Evolutionary conservation across 345 rosid species (phyloP).

Genomic region (Gossypium mustelinum): DNA sequence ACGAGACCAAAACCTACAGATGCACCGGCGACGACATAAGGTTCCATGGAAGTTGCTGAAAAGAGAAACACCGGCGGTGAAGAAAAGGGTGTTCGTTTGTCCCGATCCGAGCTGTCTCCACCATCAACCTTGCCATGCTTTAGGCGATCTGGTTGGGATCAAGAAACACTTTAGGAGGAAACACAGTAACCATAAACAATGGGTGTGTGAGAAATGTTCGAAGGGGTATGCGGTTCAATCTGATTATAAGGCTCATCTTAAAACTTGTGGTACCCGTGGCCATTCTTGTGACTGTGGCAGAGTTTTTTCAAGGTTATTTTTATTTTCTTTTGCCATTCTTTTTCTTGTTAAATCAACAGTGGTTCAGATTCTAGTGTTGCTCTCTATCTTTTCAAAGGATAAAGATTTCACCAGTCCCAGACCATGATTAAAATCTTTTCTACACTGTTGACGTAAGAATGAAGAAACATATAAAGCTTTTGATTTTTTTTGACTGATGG

Average conservation of each 20-base stretch:
- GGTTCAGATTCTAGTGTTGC: background rate
- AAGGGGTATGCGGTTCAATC: constrained; percentile 98
- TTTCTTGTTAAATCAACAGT: background rate
- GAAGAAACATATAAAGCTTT: no score
- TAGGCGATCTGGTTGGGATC: constrained; percentile 93
- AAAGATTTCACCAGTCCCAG: background rate
- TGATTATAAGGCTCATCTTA: constrained; percentile 97
- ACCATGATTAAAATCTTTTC: background rate
- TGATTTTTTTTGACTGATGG: constrained; percentile 22
- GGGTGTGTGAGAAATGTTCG: constrained; percentile 89
- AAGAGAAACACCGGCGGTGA: constrained; percentile 67
- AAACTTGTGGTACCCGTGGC: constrained; percentile 92
- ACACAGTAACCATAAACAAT: constrained; percentile 82
- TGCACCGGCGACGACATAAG: constrained; percentile 93
- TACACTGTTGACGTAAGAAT: no score
- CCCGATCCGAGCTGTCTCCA: constrained; percentile 94
- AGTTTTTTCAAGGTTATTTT: constrained; percentile 78
- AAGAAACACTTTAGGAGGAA: constrained; percentile 91
- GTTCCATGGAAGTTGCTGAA: constrained; percentile 97
- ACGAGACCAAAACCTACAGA: constrained; percentile 95
- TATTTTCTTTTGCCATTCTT: background rate
- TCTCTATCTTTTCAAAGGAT: background rate
- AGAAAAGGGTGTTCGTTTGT: constrained; percentile 82
- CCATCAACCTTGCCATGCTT: constrained; percentile 91
- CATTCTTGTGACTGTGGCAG: constrained; percentile 98